These are phyloP conservation scores for Cladosporium cucumerinum DNA, from an alignment of 2,329 filamentous ascomycete species.

Conservation along the genomic window DNA sequence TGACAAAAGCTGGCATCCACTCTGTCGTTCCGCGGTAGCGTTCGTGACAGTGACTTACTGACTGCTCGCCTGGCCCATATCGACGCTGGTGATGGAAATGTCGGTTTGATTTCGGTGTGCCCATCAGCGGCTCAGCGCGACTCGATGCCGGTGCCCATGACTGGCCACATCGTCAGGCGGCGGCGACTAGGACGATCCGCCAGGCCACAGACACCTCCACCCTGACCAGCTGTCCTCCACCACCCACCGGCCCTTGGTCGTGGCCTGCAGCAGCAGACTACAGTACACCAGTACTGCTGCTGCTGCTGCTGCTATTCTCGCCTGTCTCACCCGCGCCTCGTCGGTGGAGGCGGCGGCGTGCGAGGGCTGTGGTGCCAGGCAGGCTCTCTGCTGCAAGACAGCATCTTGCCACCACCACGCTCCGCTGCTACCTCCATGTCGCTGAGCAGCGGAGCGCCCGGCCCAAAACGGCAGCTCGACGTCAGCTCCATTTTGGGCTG, in stretches of 20 bases:
- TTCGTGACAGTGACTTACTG: neutral
- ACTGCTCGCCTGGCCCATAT: neutral
- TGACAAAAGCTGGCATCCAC: neutral
- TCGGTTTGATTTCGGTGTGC: conserved; percentile 11
- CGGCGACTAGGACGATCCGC: conserved; percentile 2
- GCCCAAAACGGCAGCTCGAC: neutral
- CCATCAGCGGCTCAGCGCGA: conserved; percentile 7
- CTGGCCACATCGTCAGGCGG: conserved; percentile 7
- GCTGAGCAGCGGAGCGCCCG: neutral
- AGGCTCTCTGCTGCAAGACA: neutral
- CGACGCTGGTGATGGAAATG: neutral
- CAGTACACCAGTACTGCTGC: no score
- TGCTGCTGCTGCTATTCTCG: neutral
- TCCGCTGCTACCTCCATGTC: neutral
- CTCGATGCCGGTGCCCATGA: conserved; percentile 13
- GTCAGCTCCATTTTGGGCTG: conserved; percentile 6
- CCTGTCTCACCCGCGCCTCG: neutral
- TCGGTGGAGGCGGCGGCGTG: neutral
- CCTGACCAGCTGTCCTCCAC: neutral
- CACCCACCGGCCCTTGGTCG: neutral
- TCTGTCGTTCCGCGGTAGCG: neutral
- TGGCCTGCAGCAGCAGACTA: neutral
- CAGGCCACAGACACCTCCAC: neutral
- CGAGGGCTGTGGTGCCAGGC: neutral
- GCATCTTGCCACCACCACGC: neutral